Percentiles rank a stretch among this genome's conserved stretches.
These are phyloP conservation scores for Paulownia fortunei DNA, from an alignment of 257 asterid species.

Conservation along the genomic window DNA sequence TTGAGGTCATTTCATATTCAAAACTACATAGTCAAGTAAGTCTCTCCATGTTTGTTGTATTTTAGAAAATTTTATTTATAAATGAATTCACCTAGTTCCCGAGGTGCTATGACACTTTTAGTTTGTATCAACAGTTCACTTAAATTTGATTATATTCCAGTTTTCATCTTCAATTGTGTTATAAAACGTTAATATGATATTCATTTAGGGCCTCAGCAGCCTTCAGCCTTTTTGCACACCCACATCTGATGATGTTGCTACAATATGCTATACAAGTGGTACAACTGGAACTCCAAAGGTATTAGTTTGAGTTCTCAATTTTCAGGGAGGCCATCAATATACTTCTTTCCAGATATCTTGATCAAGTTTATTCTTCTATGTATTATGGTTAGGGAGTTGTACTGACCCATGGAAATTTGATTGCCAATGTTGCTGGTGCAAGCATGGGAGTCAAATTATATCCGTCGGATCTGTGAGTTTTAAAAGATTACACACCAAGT, in stretches of 20 bases:
- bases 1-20: conserved; percentile 60
- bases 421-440: conserved; percentile 69
- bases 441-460: conserved; percentile 48
- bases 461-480: conserved; percentile 73
- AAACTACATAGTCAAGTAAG: conserved; percentile 39
- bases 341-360: neutral
- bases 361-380: neutral
- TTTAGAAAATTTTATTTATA: neutral
- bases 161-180: neutral
- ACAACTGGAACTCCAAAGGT: conserved; percentile 94
- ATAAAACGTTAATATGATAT: neutral
- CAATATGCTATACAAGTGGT: conserved; percentile 90
- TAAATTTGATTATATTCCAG: neutral
- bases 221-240: conserved; percentile 72
- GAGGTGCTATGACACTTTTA: neutral
- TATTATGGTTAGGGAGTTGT: conserved; percentile 64
- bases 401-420: conserved; percentile 68
- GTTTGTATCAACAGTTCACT: neutral
- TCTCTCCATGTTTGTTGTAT: neutral
- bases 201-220: conserved; percentile 54
- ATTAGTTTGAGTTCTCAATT: conserved; percentile 2
- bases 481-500: neutral
- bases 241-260: conserved; percentile 61
- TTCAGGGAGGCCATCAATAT: neutral
- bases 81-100: neutral